Evolutionary conservation across 352 stramenopile species (phyloP).

Genomic region (Phytophthora pisi): DNA sequence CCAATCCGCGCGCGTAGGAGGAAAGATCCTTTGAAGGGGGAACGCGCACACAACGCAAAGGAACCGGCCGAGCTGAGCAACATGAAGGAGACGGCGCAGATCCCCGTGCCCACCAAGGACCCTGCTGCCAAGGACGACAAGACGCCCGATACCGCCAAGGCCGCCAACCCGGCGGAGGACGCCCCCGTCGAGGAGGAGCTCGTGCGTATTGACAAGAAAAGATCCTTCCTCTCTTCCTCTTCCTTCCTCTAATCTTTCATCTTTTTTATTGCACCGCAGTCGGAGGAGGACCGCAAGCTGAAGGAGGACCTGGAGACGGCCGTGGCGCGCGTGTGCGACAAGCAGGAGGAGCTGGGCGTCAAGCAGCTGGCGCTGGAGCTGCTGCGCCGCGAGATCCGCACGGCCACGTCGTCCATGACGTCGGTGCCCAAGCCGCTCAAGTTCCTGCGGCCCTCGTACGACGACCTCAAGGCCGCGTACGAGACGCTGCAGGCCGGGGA

Average conservation of each 20-base stretch:
- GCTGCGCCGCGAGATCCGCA: slow-evolving; percentile 96
- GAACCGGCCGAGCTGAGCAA: slow-evolving; percentile 28
- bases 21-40: slow-evolving; percentile 33
- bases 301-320: slow-evolving; percentile 93
- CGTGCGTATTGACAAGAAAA: slow-evolving; percentile 39
- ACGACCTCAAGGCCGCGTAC: slow-evolving; percentile 88
- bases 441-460: slow-evolving; percentile 98
- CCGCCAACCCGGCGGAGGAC: slow-evolving; percentile 38
- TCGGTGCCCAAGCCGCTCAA: slow-evolving; percentile 99
- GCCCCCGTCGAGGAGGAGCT: slow-evolving; percentile 62
- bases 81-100: slow-evolving; percentile 77
- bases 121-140: slow-evolving; percentile 51
- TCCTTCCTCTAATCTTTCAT: background rate
- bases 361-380: slow-evolving; percentile 94
- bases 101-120: slow-evolving; percentile 68
- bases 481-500: slow-evolving; percentile 54
- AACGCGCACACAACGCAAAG: slow-evolving; percentile 27
- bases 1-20: background rate
- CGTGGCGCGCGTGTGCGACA: slow-evolving; percentile 80
- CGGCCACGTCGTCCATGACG: slow-evolving; percentile 98
- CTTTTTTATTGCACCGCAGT: slow-evolving; percentile 41
- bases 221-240: no score
- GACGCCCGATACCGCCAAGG: slow-evolving; percentile 31
- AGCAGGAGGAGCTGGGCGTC: slow-evolving; percentile 60
- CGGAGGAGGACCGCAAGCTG: slow-evolving; percentile 92